Base-by-base conservation (phyloP, 2,329 filamentous ascomycete genomes). In the Fusarium lateritium region DNA sequence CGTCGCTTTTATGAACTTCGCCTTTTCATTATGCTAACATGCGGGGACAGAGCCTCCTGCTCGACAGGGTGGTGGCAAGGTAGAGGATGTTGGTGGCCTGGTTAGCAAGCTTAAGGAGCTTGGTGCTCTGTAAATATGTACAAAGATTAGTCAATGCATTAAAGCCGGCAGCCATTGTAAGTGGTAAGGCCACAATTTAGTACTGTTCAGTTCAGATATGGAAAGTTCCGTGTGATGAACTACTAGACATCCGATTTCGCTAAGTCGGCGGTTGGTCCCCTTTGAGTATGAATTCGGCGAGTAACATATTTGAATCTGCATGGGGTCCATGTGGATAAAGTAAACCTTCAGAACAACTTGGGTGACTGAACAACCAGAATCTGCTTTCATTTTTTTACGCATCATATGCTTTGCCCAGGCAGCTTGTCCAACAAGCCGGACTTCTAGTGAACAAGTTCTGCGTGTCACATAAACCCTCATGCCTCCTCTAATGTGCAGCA, bases 71-170 rank as follows among this genome's bases (percentile, higher is more conserved):
- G 96, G 96, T 75, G 94, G 94, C 73, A 99, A 98, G 89, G 96
- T 99, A 21, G 94, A 97, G 77, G 92, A 98, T 84, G 96, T 99
- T 22, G 94, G 97, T 81, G 94, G 94, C n/a, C 88, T 99, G 81
- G 90, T 99, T 76, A 82, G 87, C 61, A 98, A 96, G 87, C 85
- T 99, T 78, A 98, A 98, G 88, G 95, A 99, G 84, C 84, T 99
- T 70, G 96, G 96, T 73, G 96, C 94, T 69, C 83, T 98, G 82
- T 97, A 88, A 75, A 67, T 31, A 49, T 33, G 34, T 51, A 39
- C 40, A 47, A 47, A 56, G 33, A 55, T 38, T 45, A 51, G 52
- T 46, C 26, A 56, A 62, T 45, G 49, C 11, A 34, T 34, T 7
- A 21, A 43, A 58, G 51, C 43, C 34, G 28, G 19, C 33, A 31